A percentile compares a stretch with the other conserved stretches of the same genome.
These are phyloP conservation scores for Neoascochyta sp. DNA, from an alignment of 2,329 filamentous ascomycete species.

Conservation along the genomic window DNA sequence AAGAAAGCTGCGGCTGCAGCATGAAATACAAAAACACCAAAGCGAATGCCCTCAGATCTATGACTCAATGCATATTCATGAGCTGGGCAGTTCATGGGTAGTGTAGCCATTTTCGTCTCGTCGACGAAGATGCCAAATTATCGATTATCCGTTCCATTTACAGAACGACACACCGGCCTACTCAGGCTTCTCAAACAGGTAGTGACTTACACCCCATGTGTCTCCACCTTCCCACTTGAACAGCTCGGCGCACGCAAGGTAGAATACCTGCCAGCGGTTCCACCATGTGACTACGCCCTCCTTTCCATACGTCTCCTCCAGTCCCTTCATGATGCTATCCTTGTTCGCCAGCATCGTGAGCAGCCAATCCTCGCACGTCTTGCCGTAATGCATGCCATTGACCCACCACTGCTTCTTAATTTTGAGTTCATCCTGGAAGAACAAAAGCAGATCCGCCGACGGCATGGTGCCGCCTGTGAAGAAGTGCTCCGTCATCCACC, in stretches of 20 bases:
- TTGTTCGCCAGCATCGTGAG: slow-evolving; percentile 57
- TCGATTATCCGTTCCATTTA: no score
- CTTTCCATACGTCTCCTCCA: slow-evolving; percentile 63
- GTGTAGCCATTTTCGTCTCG: no score
- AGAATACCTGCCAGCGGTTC: slow-evolving; percentile 69
- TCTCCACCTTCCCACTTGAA: slow-evolving; percentile 64
- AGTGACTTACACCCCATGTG: slow-evolving; percentile 65
- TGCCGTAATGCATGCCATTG: slow-evolving; percentile 63
- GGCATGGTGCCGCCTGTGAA: slow-evolving; percentile 73
- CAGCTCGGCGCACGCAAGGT: slow-evolving; percentile 67
- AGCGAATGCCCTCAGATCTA: no score
- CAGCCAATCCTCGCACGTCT: slow-evolving; percentile 68
- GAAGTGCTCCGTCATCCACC: slow-evolving; percentile 72
- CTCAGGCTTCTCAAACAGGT: slow-evolving; percentile 59
- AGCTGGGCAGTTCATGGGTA: no score
- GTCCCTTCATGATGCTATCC: slow-evolving; percentile 59
- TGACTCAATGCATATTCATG: no score
- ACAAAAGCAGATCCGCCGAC: slow-evolving; percentile 62
- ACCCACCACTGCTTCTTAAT: slow-evolving; percentile 68
- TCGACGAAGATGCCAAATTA: no score
- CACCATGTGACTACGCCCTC: slow-evolving; percentile 60
- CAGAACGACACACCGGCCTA: slow-evolving; percentile 4
- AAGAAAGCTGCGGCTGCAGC: no score
- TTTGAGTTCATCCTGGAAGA: slow-evolving; percentile 61
- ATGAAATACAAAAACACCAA: no score